Evolutionary conservation across 2,329 filamentous ascomycete genomes (phyloP).

Genomic region (Trichophyton simii): DNA sequence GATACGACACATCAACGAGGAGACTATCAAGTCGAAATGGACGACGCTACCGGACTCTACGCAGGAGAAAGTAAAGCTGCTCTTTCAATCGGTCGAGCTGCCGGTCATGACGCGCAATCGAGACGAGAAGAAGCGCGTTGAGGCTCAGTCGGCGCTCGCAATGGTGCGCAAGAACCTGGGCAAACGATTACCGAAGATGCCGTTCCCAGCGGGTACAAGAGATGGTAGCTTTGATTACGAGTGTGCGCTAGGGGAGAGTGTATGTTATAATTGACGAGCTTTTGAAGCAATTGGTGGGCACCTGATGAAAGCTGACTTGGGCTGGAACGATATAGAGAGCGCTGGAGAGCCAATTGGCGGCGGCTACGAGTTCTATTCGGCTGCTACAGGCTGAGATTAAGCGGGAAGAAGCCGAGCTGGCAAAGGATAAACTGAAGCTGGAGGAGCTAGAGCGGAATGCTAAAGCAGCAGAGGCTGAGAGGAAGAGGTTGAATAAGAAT

Average conservation of each 20-base stretch:
- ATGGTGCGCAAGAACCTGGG: conserved; percentile 32
- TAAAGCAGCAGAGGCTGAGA: conserved; percentile 27
- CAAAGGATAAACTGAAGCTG: conserved; percentile 28
- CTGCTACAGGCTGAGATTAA: conserved; percentile 32
- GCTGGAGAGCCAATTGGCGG: conserved; percentile 30
- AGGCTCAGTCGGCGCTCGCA: conserved; percentile 30
- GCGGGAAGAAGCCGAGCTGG: conserved; percentile 32
- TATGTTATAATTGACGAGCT: conserved; percentile 16
- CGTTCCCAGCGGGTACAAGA: conserved; percentile 33
- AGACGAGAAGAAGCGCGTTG: conserved; percentile 31
- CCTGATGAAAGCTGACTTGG: not conserved
- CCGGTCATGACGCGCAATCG: conserved; percentile 33
- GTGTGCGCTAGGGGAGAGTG: conserved; percentile 31
- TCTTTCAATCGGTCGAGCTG: conserved; percentile 31
- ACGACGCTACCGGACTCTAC: conserved; percentile 31
- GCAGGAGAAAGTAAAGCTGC: conserved; percentile 31
- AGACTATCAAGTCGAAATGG: conserved; percentile 36
- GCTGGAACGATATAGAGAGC: conserved; percentile 18
- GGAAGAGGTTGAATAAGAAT: conserved; percentile 31
- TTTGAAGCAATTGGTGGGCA: conserved; percentile 11
- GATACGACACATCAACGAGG: conserved; percentile 30
- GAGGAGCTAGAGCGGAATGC: conserved; percentile 34
- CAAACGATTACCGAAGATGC: conserved; percentile 34
- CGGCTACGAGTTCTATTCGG: conserved; percentile 27
- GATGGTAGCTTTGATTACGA: conserved; percentile 35